Evolutionary conservation across 176 grass and related monocot genomes (phyloP).

Genomic region (Thalia dealbata): DNA sequence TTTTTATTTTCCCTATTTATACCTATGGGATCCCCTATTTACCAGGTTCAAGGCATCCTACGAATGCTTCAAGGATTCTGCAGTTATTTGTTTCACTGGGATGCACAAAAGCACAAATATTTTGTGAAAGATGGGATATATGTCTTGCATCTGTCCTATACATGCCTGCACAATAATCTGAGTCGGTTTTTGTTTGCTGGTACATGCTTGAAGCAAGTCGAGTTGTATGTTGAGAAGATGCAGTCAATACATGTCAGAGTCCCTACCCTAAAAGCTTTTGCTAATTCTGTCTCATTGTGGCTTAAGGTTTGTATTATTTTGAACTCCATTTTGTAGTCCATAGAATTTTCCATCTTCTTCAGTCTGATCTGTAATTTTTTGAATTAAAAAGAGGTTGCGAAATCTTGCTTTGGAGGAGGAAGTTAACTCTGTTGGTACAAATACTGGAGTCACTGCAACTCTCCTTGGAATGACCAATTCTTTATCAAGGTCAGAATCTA

Average conservation of each 20-base stretch:
- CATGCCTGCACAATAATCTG: conserved; percentile 39
- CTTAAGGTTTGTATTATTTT: conserved; percentile 43
- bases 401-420: conserved; percentile 74
- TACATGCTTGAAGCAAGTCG: conserved; percentile 71
- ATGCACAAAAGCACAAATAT: conserved; percentile 28
- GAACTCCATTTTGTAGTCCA: neutral
- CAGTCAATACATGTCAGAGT: conserved; percentile 5
- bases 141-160: conserved; percentile 45
- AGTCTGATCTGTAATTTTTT: conserved; percentile 6
- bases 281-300: conserved; percentile 67
- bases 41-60: conserved; percentile 58
- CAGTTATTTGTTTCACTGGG: conserved; percentile 50
- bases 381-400: conserved; percentile 45
- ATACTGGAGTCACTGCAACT: conserved; percentile 34
- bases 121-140: conserved; percentile 42
- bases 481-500: conserved; percentile 56
- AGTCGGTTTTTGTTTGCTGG: conserved; percentile 49
- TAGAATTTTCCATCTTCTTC: conserved; percentile 10
- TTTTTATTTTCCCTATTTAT: conserved; percentile 6
- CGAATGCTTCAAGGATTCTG: conserved; percentile 73
- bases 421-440: conserved; percentile 33
- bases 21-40: neutral
- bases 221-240: conserved; percentile 56
- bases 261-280: conserved; percentile 59
- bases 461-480: conserved; percentile 64